Conservation (phyloP, 1,139 yeast species). For the Kodamaea suecica region DNA sequence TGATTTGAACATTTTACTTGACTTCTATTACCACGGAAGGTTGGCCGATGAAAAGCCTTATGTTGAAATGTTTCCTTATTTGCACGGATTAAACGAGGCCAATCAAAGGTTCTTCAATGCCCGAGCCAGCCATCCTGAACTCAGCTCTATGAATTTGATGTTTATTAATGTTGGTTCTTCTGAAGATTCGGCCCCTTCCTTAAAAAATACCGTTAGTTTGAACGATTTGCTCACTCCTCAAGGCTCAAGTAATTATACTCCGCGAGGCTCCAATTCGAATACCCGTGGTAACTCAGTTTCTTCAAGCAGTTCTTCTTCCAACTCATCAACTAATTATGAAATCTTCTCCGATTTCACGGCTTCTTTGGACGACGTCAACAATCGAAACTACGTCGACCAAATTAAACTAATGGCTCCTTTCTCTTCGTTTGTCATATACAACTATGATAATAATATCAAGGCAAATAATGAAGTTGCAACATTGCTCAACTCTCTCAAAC, state of each 20-base stretch:
- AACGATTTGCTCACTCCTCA: slow-evolving; percentile 22
- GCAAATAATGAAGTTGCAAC: slow-evolving; percentile 14
- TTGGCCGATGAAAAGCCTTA: slow-evolving; percentile 3
- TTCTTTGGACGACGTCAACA: slow-evolving; percentile 21
- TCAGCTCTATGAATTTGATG: slow-evolving; percentile 19
- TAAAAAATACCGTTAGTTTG: slow-evolving; percentile 23
- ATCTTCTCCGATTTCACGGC: slow-evolving; percentile 6
- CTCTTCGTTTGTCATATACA: slow-evolving; percentile 34
- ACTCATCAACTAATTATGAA: not conserved
- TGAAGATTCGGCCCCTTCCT: too few relatives aligned
- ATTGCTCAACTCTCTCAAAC: slow-evolving; percentile 13
- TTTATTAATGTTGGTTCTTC: slow-evolving; percentile 16
- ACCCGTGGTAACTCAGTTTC: not conserved
- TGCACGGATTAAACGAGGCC: slow-evolving; percentile 32
- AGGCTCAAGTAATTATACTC: too few relatives aligned
- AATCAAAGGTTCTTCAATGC: slow-evolving; percentile 26
- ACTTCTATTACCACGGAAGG: slow-evolving; percentile 23
- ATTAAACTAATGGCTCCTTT: slow-evolving; percentile 32
- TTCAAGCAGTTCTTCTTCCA: not conserved
- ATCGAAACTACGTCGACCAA: slow-evolving; percentile 33
- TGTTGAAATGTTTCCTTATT: slow-evolving; percentile 32
- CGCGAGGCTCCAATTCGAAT: not conserved
- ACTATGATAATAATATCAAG: slow-evolving; percentile 18
- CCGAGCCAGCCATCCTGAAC: slow-evolving; percentile 7
- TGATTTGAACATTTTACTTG: slow-evolving; percentile 22